Conservation (phyloP, 352 stramenopile species). For the Aphanomyces astaci region DNA sequence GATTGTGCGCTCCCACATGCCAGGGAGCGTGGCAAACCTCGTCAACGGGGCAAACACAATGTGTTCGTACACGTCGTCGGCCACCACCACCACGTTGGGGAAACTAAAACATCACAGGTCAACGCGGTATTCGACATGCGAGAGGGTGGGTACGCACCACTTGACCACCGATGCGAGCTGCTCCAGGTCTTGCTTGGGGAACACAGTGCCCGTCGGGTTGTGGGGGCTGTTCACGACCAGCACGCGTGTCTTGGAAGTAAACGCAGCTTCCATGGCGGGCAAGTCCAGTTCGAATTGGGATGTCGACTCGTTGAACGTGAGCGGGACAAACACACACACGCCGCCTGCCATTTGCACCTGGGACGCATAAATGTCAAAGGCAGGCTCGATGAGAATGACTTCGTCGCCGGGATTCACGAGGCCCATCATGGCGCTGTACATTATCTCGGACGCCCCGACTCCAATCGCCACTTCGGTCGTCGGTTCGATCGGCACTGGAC, state of each 20-base stretch:
- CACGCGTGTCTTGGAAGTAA: conserved; percentile 89
- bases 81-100: conserved; percentile 90
- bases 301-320: conserved; percentile 37
- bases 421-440: conserved; percentile 90
- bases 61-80: conserved; percentile 98
- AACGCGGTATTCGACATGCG: not conserved
- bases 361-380: conserved; percentile 95
- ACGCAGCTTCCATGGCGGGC: conserved; percentile 64
- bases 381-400: conserved; percentile 95
- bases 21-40: conserved; percentile 66
- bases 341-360: conserved; percentile 80
- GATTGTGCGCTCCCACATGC: conserved; percentile 81
- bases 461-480: conserved; percentile 90
- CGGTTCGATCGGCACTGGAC: conserved; percentile 68
- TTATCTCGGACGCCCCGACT: conserved; percentile 90
- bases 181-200: conserved; percentile 89
- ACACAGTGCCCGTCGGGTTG: conserved; percentile 98
- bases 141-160: conserved; percentile 52
- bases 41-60: conserved; percentile 82
- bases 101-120: no score
- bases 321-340: conserved; percentile 74
- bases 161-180: conserved; percentile 67
- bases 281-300: conserved; percentile 81
- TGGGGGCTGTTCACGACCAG: conserved; percentile 98
- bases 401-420: conserved; percentile 93